These are phyloP conservation scores for Chrysoporthe deuterocubensis DNA, from an alignment of 2,329 filamentous ascomycete genomes.

Conservation along the genomic window DNA sequence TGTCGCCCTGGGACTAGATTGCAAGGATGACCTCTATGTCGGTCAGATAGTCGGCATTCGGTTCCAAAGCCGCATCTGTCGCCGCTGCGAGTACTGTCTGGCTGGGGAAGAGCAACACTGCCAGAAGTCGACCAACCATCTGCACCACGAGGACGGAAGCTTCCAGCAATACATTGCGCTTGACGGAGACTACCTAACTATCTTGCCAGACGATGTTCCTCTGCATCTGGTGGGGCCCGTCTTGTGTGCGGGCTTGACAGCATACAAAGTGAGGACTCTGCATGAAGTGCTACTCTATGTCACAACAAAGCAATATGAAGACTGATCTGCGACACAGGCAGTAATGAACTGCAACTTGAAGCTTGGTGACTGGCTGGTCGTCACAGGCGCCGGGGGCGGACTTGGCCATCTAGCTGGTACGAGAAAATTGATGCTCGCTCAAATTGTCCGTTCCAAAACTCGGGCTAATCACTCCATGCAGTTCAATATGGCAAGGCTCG, in stretches of 20 bases:
- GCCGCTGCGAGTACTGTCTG: neutral
- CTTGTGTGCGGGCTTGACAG: neutral
- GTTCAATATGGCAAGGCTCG: neutral
- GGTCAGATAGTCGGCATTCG: neutral
- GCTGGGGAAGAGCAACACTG: neutral
- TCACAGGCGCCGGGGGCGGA: neutral
- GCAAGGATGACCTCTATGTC: neutral
- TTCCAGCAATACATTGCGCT: neutral
- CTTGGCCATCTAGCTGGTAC: neutral
- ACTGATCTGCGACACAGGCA: neutral
- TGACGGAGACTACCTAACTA: neutral
- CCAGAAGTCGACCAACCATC: neutral
- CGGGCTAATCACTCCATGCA: neutral
- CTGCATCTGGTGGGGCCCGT: neutral
- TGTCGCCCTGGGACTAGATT: neutral
- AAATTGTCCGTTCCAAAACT: neutral
- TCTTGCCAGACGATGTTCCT: neutral
- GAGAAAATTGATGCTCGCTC: neutral
- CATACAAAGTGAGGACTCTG: neutral
- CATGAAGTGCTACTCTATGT: neutral
- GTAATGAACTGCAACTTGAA: neutral
- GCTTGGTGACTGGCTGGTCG: neutral
- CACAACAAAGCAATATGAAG: neutral
- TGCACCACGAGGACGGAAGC: neutral
- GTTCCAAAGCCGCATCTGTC: neutral